A percentile compares a stretch with the other conserved stretches of the same genome.
Conservation (phyloP, 2,329 filamentous ascomycete genomes). For the Fusarium pininemorale region DNA sequence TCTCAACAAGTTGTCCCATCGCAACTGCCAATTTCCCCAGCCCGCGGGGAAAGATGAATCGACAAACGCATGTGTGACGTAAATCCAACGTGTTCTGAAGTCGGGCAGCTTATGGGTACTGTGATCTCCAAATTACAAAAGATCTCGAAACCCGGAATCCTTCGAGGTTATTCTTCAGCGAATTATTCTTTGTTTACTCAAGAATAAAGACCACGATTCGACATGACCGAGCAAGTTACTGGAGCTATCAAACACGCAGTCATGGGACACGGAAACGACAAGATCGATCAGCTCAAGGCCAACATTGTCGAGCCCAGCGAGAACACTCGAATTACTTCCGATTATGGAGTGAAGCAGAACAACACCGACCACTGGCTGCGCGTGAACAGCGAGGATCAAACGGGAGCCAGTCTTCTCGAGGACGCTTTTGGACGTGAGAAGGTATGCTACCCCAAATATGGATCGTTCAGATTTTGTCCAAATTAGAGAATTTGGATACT, state of each 20-base stretch:
- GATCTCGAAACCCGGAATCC: accelerated
- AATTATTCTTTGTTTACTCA: background rate
- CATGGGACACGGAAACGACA: slow-evolving; percentile 57
- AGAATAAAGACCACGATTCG: background rate
- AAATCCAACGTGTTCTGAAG: slow-evolving; percentile 14
- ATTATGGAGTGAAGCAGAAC: slow-evolving; percentile 77
- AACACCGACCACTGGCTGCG: slow-evolving; percentile 83
- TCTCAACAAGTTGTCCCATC: background rate
- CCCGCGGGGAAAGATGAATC: background rate
- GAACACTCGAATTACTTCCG: slow-evolving; percentile 73
- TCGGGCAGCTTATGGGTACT: background rate
- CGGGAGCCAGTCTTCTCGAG: slow-evolving; percentile 75
- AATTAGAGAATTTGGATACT: no score
- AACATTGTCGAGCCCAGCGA: slow-evolving; percentile 67
- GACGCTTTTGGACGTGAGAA: slow-evolving; percentile 79
- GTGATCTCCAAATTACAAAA: background rate
- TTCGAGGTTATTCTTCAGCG: accelerated
- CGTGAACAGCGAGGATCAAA: slow-evolving; percentile 67
- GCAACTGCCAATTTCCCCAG: background rate
- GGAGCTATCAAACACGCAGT: slow-evolving; percentile 52
- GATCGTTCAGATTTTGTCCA: no score
- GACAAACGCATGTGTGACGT: slow-evolving; percentile 34
- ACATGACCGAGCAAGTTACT: slow-evolving; percentile 40
- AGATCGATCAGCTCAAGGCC: slow-evolving; percentile 68
- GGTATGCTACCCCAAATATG: slow-evolving; percentile 51